Percentiles rank a stretch among this genome's conserved stretches.
These are phyloP conservation scores for Termitomyces sp. DNA, from an alignment of 768 basidiomycete species.

Conservation along the genomic window DNA sequence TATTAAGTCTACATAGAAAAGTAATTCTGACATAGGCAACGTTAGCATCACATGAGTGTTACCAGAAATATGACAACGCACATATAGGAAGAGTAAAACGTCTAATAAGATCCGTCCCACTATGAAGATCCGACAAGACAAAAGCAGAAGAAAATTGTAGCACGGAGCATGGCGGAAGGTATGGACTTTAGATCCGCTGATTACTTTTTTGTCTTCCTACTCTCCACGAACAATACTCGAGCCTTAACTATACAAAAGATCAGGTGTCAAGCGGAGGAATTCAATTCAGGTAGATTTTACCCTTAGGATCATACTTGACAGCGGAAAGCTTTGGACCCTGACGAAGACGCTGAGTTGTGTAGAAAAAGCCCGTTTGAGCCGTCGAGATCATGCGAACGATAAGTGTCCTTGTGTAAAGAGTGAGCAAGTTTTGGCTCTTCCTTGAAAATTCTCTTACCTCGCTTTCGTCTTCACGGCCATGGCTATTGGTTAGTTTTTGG, in stretches of 20 bases:
- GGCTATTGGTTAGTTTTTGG: neutral
- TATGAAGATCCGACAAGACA: neutral
- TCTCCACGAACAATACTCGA: slow-evolving; percentile 77
- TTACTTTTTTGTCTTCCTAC: slow-evolving; percentile 66
- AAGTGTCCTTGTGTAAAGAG: slow-evolving; percentile 55
- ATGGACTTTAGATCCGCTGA: neutral
- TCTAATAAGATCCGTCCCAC: neutral
- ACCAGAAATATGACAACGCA: neutral
- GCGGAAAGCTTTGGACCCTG: slow-evolving; percentile 76
- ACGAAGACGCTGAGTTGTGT: slow-evolving; percentile 76
- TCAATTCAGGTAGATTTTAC: slow-evolving; percentile 38
- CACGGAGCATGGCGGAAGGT: neutral
- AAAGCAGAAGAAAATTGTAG: neutral
- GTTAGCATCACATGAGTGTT: neutral
- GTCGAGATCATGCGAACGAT: slow-evolving; percentile 89
- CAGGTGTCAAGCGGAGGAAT: neutral
- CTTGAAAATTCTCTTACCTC: slow-evolving; percentile 32
- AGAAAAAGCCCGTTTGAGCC: slow-evolving; percentile 90
- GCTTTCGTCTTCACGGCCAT: slow-evolving; percentile 70
- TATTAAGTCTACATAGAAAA: neutral
- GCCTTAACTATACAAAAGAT: slow-evolving; percentile 47
- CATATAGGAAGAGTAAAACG: neutral
- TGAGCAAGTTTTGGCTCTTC: neutral
- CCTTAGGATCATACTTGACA: slow-evolving; percentile 89
- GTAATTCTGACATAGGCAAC: neutral